These are phyloP conservation scores for Colletotrichum sp. DNA, from an alignment of 2,329 filamentous ascomycete genomes.

Conservation along the genomic window DNA sequence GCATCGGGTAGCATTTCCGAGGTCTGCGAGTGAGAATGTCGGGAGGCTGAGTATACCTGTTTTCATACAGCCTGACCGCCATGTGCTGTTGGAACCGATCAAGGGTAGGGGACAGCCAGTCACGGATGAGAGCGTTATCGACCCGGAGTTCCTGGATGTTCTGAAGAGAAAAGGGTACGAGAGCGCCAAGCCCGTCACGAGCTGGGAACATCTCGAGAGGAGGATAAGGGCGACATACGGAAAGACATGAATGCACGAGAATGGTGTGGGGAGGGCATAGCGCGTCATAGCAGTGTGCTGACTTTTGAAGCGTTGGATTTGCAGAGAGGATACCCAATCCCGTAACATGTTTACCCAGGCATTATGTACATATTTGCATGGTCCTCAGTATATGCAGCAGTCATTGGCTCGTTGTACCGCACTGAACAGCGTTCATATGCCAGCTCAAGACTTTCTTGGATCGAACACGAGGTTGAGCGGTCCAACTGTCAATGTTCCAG, in stretches of 20 bases:
- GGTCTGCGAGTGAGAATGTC: conserved; percentile 15
- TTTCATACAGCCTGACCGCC: conserved; percentile 19
- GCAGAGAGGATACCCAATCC: not conserved
- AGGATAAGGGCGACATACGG: conserved; percentile 19
- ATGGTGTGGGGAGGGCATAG: not conserved
- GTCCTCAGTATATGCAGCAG: not conserved
- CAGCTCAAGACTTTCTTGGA: not conserved
- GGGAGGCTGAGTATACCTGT: conserved; percentile 20
- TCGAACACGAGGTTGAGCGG: conserved; percentile 10
- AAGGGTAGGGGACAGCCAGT: not conserved
- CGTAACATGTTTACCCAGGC: not conserved
- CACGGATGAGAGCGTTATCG: not conserved
- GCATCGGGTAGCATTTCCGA: conserved; percentile 81
- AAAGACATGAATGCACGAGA: not conserved
- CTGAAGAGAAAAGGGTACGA: conserved; percentile 16
- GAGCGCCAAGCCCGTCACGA: conserved; percentile 13
- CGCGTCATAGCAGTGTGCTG: not conserved
- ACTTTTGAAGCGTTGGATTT: not conserved
- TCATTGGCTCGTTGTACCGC: not conserved
- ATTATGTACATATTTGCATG: not conserved
- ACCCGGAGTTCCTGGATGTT: conserved; percentile 12
- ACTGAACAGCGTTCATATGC: not conserved
- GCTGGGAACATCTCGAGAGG: conserved; percentile 12
- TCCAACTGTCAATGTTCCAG: conserved; percentile 6
- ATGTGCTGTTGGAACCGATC: conserved; percentile 17